Base-by-base conservation (phyloP, 1,284 basidiomycete genomes). In the Cyathus olla region DNA sequence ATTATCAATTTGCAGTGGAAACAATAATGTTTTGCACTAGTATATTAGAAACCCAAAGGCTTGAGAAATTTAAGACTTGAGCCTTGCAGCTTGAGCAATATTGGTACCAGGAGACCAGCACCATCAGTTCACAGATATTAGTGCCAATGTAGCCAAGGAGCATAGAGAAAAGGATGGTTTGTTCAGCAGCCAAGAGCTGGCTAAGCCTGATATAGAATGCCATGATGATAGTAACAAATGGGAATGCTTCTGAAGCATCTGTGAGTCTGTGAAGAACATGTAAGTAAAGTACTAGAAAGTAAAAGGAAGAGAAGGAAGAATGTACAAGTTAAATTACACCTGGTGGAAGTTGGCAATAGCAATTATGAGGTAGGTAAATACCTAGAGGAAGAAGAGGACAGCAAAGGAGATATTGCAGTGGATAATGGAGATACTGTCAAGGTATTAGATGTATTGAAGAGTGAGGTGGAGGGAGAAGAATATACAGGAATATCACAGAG, bases 351-450 rank as follows among this genome's bases (percentile, higher is more conserved):
- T 10, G 9, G 83, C 85, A 24, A 78, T 74, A 1, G 85, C 88
- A 46, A 93, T 84, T 22, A 90, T 66, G 49, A 87, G 71, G 76
- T 92, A 91, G 1, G 92, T 90, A 40, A 87, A 28, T 29, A 88
- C 83, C 5, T 98, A 86, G 81, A 88, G 89, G 74, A 87, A 84
- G 80, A 98, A 93, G 27, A 97, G 84, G 3, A 83, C 70, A 47
- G 90, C 82, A 56, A 95, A 86, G 2, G 86, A 87, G 31, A 92
- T 55, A 57, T 88, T 93, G 46, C 88, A 89, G 57, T 91, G 87
- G 10, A 94, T 75, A 1, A 90, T 80, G 2, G 86, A 90, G 56
- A 94, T 66, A 46, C 90, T 91, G 63, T 55, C 59, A 47, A 26
- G 26, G 26, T 24, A 19, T 46, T 21, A 46, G 19, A 24, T 5